A percentile compares a stretch with the other conserved stretches of the same genome.
Conservation (phyloP, 306 rosid species). For the Begonia masoniana region DNA sequence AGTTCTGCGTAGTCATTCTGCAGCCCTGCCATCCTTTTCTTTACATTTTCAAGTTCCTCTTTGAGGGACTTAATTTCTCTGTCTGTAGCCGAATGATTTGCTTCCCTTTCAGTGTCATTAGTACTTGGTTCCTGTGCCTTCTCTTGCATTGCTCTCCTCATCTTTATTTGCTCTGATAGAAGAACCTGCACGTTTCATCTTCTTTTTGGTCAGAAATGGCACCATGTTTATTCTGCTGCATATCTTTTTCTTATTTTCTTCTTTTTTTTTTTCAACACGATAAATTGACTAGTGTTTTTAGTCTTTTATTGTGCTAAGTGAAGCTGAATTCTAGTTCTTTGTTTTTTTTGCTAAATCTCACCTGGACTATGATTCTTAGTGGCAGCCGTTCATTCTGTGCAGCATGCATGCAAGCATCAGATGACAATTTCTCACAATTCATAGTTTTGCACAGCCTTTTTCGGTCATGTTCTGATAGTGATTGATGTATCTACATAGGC, state of each 20-base stretch:
- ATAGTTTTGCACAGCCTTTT: constrained; percentile 80
- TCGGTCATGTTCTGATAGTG: constrained; percentile 61
- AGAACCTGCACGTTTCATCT: constrained; percentile 45
- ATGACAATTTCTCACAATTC: constrained; percentile 83
- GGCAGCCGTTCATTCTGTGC: constrained; percentile 96
- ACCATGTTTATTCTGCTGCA: too few relatives aligned
- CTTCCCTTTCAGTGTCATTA: constrained; percentile 39
- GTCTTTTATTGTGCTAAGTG: too few relatives aligned
- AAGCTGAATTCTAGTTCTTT: too few relatives aligned
- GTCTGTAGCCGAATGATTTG: constrained; percentile 34
- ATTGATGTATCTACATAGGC: constrained; percentile 57
- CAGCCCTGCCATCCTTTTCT: constrained; percentile 48
- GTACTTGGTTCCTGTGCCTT: constrained; percentile 45
- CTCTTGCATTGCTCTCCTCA: constrained; percentile 66
- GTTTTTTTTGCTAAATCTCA: constrained; percentile 14
- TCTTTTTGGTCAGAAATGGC: not conserved
- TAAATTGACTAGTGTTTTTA: too few relatives aligned
- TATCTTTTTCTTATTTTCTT: too few relatives aligned
- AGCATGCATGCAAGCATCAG: constrained; percentile 84
- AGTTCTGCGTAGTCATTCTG: constrained; percentile 66
- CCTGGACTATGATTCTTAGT: constrained; percentile 76
- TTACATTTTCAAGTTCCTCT: constrained; percentile 59
- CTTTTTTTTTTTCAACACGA: too few relatives aligned
- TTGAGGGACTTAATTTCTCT: constrained; percentile 43
- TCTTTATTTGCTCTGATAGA: constrained; percentile 72